phyloP scores from a whole-genome alignment of 768 basidiomycete genomes.

The Phlebiopsis flavidoalba region DNA sequence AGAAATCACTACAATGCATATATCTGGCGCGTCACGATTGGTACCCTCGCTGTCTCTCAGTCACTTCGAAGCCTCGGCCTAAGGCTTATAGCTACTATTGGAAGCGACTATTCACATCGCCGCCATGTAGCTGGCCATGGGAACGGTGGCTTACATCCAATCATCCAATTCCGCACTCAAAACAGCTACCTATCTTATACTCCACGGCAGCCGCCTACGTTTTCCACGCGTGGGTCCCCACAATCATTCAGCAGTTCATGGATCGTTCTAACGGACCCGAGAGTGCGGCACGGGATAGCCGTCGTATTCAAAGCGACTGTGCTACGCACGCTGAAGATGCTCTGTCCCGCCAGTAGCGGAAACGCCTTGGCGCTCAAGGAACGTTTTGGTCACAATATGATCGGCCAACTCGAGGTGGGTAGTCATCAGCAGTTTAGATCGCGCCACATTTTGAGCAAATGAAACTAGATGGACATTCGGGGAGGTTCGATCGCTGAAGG shows the following conservation, averaged over 20 bases:
- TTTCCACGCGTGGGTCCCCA: constrained; percentile 3
- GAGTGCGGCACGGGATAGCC: background rate
- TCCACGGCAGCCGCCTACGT: background rate
- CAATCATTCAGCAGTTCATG: constrained; percentile 1
- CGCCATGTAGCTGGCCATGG: constrained; percentile 1
- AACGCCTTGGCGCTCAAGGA: constrained; percentile 9
- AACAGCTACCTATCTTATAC: constrained; percentile 2
- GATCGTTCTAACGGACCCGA: background rate
- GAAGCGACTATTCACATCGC: constrained; percentile 1
- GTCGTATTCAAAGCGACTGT: constrained; percentile 8
- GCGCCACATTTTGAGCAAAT: background rate
- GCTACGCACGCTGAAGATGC: background rate
- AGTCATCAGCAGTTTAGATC: too few species aligned
- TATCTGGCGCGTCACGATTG: constrained; percentile 4
- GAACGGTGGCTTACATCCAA: background rate
- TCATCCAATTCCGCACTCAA: constrained; percentile 6
- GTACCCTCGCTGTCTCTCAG: background rate
- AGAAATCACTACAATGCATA: background rate
- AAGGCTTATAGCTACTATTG: background rate
- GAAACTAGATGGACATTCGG: constrained; percentile 4
- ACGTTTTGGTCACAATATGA: constrained; percentile 8
- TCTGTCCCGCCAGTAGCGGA: background rate
- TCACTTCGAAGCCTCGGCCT: background rate
- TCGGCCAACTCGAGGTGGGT: constrained; percentile 10
- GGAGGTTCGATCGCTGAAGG: constrained; percentile 19